phyloP scores from a whole-genome alignment of 2,329 filamentous ascomycete species.

The Curvularia sp. region DNA sequence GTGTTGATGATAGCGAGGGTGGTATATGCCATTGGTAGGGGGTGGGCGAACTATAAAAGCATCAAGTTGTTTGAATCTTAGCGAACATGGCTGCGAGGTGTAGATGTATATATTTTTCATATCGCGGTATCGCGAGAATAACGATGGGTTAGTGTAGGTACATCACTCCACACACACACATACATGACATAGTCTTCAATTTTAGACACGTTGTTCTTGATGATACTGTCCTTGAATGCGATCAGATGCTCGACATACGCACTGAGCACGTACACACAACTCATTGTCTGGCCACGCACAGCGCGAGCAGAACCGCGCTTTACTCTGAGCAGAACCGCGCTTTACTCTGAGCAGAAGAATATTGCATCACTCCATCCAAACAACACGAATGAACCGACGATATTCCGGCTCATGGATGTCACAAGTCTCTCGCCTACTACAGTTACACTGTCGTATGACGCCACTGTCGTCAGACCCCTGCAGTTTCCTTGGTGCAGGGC shows the following conservation, averaged over 20 bases:
- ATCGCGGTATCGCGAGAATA: background rate
- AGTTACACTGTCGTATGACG: background rate
- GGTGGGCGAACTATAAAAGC: background rate
- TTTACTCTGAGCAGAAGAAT: background rate
- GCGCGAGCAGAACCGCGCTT: background rate
- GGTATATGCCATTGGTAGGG: conserved; percentile 48
- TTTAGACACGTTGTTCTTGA: background rate
- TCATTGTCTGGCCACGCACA: background rate
- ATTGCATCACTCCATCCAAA: background rate
- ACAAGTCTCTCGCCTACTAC: background rate
- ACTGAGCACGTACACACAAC: background rate
- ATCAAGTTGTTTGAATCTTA: conserved; percentile 8
- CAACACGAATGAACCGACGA: background rate
- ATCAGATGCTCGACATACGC: background rate
- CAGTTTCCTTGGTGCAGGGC: conserved; percentile 10
- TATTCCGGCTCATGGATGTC: conserved; percentile 1
- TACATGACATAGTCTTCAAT: no score
- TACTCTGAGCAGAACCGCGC: background rate
- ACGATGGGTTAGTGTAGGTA: background rate
- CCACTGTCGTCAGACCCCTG: conserved; percentile 19
- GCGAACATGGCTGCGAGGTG: conserved; percentile 7
- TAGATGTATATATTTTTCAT: background rate
- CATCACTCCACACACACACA: background rate
- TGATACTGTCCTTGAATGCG: background rate
- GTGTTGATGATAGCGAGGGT: conserved; percentile 80